Conservation (phyloP, 129 eudicot species). For the Tagetes patula region DNA sequence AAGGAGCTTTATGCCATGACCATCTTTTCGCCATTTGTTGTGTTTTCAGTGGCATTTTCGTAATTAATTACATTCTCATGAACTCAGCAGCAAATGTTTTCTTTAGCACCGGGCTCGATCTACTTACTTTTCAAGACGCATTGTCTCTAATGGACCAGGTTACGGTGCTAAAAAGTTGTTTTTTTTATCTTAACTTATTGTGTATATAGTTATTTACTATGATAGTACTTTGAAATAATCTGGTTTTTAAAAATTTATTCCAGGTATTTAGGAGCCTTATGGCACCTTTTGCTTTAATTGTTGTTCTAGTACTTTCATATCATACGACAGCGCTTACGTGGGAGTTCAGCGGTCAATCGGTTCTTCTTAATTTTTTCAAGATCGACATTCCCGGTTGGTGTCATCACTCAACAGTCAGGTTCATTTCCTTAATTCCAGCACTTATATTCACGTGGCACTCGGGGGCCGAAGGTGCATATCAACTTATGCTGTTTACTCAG, state of each 20-base stretch:
- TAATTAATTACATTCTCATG: slow-evolving; percentile 69
- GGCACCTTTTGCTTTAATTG: slow-evolving; percentile 59
- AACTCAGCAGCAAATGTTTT: slow-evolving; percentile 79
- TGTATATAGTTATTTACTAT: slow-evolving; percentile 3
- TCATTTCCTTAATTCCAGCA: slow-evolving; percentile 67
- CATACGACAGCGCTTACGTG: slow-evolving; percentile 73
- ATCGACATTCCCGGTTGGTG: slow-evolving; percentile 83
- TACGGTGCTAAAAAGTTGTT: slow-evolving; percentile 9
- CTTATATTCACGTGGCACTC: slow-evolving; percentile 61
- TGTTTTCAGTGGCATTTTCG: slow-evolving; percentile 78
- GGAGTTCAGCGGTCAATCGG: slow-evolving; percentile 61
- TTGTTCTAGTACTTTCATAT: slow-evolving; percentile 62
- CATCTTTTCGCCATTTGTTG: slow-evolving; percentile 62
- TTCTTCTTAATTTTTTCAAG: slow-evolving; percentile 55
- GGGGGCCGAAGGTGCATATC: slow-evolving; percentile 93
- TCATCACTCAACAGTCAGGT: slow-evolving; percentile 75
- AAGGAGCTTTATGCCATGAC: slow-evolving; percentile 57
- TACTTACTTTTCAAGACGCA: slow-evolving; percentile 77
- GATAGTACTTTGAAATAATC: slow-evolving; percentile 10
- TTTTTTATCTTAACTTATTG: not conserved
- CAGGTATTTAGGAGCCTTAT: slow-evolving; percentile 70
- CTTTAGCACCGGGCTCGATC: slow-evolving; percentile 64
- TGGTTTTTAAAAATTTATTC: slow-evolving; percentile 8
- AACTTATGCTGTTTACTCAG: slow-evolving; percentile 69
- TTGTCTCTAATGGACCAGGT: slow-evolving; percentile 90